Base-by-base conservation (phyloP, 2,329 filamentous ascomycete species). In the Aspergillus phoenicis region DNA sequence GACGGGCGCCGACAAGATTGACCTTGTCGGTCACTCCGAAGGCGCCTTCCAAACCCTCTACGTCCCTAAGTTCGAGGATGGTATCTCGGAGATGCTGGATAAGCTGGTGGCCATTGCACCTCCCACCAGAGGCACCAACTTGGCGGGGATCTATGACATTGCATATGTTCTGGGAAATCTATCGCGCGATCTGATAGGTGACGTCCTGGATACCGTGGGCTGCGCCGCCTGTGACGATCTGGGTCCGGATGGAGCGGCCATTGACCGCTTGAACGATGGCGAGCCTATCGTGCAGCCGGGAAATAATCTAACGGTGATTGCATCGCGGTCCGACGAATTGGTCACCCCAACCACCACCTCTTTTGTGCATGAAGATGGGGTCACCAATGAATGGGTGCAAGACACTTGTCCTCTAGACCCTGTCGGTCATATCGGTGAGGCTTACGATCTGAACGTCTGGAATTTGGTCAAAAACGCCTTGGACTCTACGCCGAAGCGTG, bases 1-100 rank as follows among this genome's bases (percentile, higher is more conserved):
- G 60, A 78, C 78, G 2, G 74, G 73, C 8, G 73, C 75, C 4
- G 47, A 57, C n/a, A 78, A 77, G 52, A 68, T 81, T 30, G 73
- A 80, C 57, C 60, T 80, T 0, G 76, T 81, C 15, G 78, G 78
- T 7, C 78, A 81, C 64, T 80, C 78, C 2, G 78, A 81, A 64
- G 78, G 78, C 47, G 78, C 70, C 5, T 78, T 80, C 58, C 77
- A 79, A 60, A 59, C 73, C 1, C 66, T 81, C 2, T 77, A 77
- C 54, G 75, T 77, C 8, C 74, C 75, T n/a, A 77, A 77, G 49
- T 76, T 77, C 63, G 68, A 75, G 24, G 66, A 69, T 2, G 70
- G 62, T 10, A 45, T 76, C 3, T 57, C 71, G 17, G 57, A 62
- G 8, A 45, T 72, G 7, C 52, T 77, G 13, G 73, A 77, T 30